These are phyloP conservation scores for Moesziomyces parantarcticus DNA, from an alignment of 1,284 basidiomycete genomes.

Conservation along the genomic window DNA sequence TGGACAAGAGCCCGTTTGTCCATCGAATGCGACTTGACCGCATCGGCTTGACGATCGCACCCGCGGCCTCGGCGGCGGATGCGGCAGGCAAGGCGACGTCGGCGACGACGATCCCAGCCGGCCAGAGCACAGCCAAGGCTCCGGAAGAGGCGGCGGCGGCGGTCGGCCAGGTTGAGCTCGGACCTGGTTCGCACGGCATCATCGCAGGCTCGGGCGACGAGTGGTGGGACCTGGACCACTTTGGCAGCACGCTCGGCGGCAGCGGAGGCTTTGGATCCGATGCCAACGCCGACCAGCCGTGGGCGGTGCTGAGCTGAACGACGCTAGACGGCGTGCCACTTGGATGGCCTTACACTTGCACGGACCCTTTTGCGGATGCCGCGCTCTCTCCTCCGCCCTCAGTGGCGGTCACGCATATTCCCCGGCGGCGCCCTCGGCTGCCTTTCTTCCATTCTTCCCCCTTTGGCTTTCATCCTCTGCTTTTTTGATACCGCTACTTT, in stretches of 20 bases:
- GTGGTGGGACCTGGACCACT: constrained; percentile 55
- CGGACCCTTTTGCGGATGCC: too few species aligned
- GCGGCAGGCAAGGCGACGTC: not conserved
- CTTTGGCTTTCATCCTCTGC: too few species aligned
- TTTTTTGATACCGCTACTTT: too few species aligned
- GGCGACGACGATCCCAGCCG: constrained; percentile 7
- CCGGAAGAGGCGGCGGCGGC: constrained; percentile 40
- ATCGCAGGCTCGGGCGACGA: constrained; percentile 45
- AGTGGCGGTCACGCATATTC: too few species aligned
- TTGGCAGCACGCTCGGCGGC: constrained; percentile 31
- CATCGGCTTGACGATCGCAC: constrained; percentile 39
- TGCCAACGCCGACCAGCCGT: constrained; percentile 45
- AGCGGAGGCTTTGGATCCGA: constrained; percentile 32
- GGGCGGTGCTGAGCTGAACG: constrained; percentile 46
- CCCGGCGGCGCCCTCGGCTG: too few species aligned
- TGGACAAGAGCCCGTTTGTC: constrained; percentile 51
- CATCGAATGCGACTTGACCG: constrained; percentile 45
- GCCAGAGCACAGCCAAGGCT: constrained; percentile 24
- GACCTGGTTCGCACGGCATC: constrained; percentile 42
- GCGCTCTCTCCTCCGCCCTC: too few species aligned
- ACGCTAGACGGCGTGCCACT: too few species aligned
- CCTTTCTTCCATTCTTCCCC: too few species aligned
- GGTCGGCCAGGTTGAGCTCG: constrained; percentile 48
- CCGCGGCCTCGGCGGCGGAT: constrained; percentile 22
- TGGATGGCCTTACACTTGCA: too few species aligned